These are phyloP conservation scores for Pseudevernia furfuracea DNA, from an alignment of 495 filamentous ascomycete genomes.

Conservation along the genomic window DNA sequence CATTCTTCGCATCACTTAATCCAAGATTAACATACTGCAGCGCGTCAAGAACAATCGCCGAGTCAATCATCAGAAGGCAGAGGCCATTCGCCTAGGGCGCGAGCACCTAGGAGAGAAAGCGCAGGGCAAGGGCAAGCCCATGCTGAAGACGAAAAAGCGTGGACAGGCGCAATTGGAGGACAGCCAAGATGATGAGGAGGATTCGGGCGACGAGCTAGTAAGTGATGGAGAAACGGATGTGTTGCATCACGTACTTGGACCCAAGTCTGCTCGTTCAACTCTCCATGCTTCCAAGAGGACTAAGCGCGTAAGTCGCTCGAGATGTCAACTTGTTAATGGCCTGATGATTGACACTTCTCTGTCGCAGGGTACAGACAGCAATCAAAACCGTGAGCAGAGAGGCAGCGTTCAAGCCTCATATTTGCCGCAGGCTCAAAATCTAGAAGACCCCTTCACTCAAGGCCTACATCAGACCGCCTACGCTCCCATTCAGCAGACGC, in stretches of 20 bases:
- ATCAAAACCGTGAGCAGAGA: neutral
- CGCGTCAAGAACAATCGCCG: conserved; percentile 27
- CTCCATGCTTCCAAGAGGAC: conserved; percentile 6
- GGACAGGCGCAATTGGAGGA: neutral
- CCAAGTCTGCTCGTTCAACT: conserved; percentile 1
- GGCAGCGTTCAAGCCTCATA: neutral
- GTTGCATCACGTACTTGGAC: neutral
- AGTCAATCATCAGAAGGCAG: conserved; percentile 25
- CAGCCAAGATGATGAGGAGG: conserved; percentile 1
- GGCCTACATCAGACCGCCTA: neutral
- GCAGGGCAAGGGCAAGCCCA: conserved; percentile 19
- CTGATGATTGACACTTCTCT: neutral
- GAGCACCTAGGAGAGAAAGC: conserved; percentile 10
- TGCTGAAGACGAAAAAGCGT: neutral
- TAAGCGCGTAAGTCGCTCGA: conserved; percentile 6
- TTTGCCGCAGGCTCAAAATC: neutral
- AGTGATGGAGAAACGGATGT: conserved; percentile 7
- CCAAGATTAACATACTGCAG: conserved; percentile 4
- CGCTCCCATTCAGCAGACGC: neutral
- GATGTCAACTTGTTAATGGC: neutral
- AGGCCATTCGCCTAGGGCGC: conserved; percentile 20
- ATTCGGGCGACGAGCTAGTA: conserved; percentile 1
- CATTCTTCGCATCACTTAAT: neutral
- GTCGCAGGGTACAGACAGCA: neutral
- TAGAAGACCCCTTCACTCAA: neutral